phyloP scores from a whole-genome alignment of 73 alveolate genomes.

The Blepharisma stoltei region DNA sequence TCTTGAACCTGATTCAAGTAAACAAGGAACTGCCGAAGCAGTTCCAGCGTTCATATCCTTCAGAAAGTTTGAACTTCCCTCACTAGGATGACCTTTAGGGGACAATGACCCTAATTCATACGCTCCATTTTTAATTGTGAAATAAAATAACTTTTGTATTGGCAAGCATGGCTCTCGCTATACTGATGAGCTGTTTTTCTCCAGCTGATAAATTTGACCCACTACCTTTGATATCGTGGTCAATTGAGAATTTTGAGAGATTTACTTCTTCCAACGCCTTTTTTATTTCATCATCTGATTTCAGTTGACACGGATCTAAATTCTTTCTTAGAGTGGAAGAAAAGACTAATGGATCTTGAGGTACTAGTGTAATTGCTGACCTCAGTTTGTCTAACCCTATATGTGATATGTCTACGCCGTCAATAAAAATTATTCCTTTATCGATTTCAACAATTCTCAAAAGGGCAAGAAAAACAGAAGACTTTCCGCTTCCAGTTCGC shows the following conservation, averaged over 20 bases:
- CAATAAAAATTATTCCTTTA: slow-evolving; percentile 58
- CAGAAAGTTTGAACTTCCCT: too few species aligned
- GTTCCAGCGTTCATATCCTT: too few species aligned
- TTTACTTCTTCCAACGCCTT: slow-evolving; percentile 55
- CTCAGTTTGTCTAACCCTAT: slow-evolving; percentile 61
- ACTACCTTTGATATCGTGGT: slow-evolving; percentile 61
- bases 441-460: slow-evolving; percentile 53
- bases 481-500: slow-evolving; percentile 91
- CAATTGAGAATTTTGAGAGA: slow-evolving; percentile 39
- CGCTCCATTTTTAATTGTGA: too few species aligned
- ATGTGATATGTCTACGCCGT: slow-evolving; percentile 65
- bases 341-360: slow-evolving; percentile 78
- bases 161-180: slow-evolving; percentile 70
- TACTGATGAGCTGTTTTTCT: slow-evolving; percentile 75
- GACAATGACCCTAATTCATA: too few species aligned
- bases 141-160: slow-evolving; percentile 65
- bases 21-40: too few species aligned
- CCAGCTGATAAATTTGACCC: slow-evolving; percentile 78
- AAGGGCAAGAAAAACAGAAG: slow-evolving; percentile 58
- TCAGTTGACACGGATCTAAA: slow-evolving; percentile 64
- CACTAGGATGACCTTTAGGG: too few species aligned
- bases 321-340: slow-evolving; percentile 69
- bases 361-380: slow-evolving; percentile 60
- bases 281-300: slow-evolving; percentile 50
- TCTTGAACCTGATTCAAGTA: too few species aligned